Evolutionary conservation across 179 eudicot species (phyloP).

Genomic region (Nepenthes alata): DNA sequence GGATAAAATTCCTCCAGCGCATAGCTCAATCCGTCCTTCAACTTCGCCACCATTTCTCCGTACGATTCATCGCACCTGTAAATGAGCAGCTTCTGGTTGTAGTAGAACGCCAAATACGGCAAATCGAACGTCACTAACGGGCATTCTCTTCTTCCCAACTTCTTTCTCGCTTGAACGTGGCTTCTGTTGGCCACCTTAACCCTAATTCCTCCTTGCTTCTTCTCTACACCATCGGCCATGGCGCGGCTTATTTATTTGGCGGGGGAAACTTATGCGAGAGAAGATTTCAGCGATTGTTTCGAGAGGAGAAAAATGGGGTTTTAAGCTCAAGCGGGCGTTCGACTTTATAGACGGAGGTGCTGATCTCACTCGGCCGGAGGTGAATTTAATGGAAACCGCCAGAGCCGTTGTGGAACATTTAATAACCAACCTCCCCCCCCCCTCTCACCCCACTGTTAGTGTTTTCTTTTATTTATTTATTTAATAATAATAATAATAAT

Average conservation of each 20-base stretch:
- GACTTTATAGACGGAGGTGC: too few relatives aligned
- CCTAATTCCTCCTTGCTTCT: background rate
- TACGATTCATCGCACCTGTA: conserved; percentile 27
- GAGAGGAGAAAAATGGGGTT: too few relatives aligned
- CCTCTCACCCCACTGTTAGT: too few relatives aligned
- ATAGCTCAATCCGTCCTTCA: conserved; percentile 34
- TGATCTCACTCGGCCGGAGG: too few relatives aligned
- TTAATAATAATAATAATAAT: too few relatives aligned
- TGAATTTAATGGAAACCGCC: too few relatives aligned
- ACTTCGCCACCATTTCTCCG: conserved; percentile 22
- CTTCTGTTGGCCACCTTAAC: conserved; percentile 25
- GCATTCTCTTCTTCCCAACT: conserved; percentile 38
- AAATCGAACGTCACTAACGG: conserved; percentile 59
- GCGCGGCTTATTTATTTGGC: background rate
- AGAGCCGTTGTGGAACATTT: too few relatives aligned
- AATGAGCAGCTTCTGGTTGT: conserved; percentile 51
- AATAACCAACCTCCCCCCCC: too few relatives aligned
- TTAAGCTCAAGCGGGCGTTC: too few relatives aligned
- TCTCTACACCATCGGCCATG: conserved; percentile 9
- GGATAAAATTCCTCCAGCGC: conserved; percentile 54
- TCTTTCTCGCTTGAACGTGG: conserved; percentile 39
- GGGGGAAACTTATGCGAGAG: too few relatives aligned
- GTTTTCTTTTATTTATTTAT: too few relatives aligned
- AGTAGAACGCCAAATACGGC: conserved; percentile 58
- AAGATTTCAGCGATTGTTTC: too few relatives aligned